Base-by-base conservation (phyloP, 768 basidiomycete genomes). In the Rhizopogon roseolus region DNA sequence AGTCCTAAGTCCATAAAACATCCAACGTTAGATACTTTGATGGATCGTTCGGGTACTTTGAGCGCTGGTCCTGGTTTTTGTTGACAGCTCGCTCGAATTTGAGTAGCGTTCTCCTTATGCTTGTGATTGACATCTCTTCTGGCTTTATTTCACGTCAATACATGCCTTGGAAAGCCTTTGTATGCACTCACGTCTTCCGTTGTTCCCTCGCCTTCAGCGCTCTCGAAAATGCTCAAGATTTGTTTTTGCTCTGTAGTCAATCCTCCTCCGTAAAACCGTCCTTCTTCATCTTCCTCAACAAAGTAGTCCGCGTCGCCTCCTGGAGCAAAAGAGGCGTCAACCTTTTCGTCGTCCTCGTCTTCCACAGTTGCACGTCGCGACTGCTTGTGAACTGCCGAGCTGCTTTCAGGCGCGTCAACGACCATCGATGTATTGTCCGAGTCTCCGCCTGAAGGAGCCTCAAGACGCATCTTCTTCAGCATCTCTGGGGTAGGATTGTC, bases 51-150 rank as follows among this genome's bases (percentile, higher is more conserved):
- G 92, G 89, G 67, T 90, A 91, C 69, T 97, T 97, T n/a, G 93
- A 95, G 29, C 97, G 80, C 65, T 96, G 88, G 66, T 95, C 93
- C 63, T 95, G 90, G 68, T 99, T 99, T 73, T 95, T 98, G 68
- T 91, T 86, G 19, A 89, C 86, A 1, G 91, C 85, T 40, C 93
- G 82, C 70, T 98, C 95, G 62, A 99, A 88, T 38, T 81, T 78
- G 39, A 90, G 73, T 27, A 98, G 74, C 52, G 87, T 74, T 63
- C 86, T 80, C 53, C 91, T 81, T 27, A 97, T 80, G 38, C 79
- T 76, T 10, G 85, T 81, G 4, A 90, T 72, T 2, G 86, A 84
- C 53, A 95, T 70, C 56, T 80, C 81, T 60, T 86, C 85, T 28
- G 75, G 70, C 90, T 90, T 57, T 34, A 59, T 60, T 4, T 22